Base-by-base conservation (phyloP, 2,329 filamentous ascomycete genomes). In the Colletotrichum sp. region DNA sequence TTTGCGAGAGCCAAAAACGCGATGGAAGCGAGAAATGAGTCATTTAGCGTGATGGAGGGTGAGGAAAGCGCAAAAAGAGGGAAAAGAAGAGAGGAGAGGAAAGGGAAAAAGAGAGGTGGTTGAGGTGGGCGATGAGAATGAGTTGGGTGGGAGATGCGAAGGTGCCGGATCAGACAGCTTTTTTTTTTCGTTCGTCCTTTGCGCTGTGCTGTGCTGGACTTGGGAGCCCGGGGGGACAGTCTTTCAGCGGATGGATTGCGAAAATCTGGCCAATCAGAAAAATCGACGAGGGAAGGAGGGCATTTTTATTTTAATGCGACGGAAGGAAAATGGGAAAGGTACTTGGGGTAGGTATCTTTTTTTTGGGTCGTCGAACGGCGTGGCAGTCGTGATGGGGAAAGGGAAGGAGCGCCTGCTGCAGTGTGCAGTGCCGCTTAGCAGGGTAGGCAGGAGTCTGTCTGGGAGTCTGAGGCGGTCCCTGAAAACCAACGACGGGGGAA, bases 41-140 rank as follows among this genome's bases (percentile, higher is more conserved):
- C 72, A 62, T 68, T 64, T 62, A 26, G 32, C 12, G 62, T 77
- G 16, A 78, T 77, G 77, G 77, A 73, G 77, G 77, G 77, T 73
- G 68, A 75, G 36, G 9, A 68, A 60, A 36, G 13, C 24, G 49
- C 24, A 44, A 26, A 21, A 72, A 49, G 68, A 75, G 65, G 24
- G 71, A 62, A 70, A 66, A 34, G 60, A 67, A 55, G 64, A 60
- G 60, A 52, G 44, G 36, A 75, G 57, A 67, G 69, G 70, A 36
- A 57, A 70, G 60, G 62, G 67, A 64, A 72, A 66, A 77, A 64
- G 65, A 71, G 65, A 49, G 72, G 67, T 34, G 70, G 68, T 78
- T 74, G 75, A 75, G 76, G 76, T 77, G 75, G 76, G 74, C 76
- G 76, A 77, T 77, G 76, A 78, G 76, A 60, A 75, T 70, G 66